These are phyloP conservation scores for Apiospora hydei DNA, from an alignment of 2,329 filamentous ascomycete genomes.

Conservation along the genomic window DNA sequence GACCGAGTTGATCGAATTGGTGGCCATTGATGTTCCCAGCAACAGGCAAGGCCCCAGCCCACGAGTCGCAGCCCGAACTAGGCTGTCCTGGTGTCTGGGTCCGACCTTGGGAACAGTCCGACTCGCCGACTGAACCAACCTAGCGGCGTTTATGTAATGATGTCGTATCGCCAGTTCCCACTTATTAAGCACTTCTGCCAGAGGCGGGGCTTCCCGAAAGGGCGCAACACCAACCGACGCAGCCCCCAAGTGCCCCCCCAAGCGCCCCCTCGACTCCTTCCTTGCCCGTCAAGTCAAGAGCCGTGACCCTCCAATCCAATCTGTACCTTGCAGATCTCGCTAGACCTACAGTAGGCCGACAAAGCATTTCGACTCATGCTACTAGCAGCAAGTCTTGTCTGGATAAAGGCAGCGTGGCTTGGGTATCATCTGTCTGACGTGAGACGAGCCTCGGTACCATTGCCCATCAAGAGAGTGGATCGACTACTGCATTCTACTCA, in stretches of 20 bases:
- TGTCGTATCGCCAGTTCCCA: constrained; percentile 4
- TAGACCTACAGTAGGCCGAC: not conserved
- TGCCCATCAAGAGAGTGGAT: not conserved
- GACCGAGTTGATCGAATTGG: too few relatives aligned
- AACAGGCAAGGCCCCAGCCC: too few relatives aligned
- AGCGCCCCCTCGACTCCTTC: not conserved
- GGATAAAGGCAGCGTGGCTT: not conserved
- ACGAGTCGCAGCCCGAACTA: not conserved
- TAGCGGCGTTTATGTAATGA: constrained; percentile 8
- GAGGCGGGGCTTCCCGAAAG: constrained; percentile 16
- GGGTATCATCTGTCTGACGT: not conserved
- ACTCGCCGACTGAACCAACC: constrained; percentile 1
- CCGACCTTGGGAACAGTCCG: constrained; percentile 9
- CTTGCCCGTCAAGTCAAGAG: not conserved
- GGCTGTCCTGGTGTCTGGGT: constrained; percentile 10
- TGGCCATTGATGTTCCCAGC: too few relatives aligned
- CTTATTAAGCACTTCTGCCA: constrained; percentile 22
- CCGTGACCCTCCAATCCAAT: not conserved
- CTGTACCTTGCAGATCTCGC: constrained; percentile 20
- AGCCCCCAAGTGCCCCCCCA: too few relatives aligned
- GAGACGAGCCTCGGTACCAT: not conserved
- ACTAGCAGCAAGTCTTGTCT: not conserved
- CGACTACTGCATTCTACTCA: too few relatives aligned
- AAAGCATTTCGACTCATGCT: not conserved
- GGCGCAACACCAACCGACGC: not conserved